Conservation (phyloP, 2,329 filamentous ascomycete genomes). For the Colletotrichum sp. region DNA sequence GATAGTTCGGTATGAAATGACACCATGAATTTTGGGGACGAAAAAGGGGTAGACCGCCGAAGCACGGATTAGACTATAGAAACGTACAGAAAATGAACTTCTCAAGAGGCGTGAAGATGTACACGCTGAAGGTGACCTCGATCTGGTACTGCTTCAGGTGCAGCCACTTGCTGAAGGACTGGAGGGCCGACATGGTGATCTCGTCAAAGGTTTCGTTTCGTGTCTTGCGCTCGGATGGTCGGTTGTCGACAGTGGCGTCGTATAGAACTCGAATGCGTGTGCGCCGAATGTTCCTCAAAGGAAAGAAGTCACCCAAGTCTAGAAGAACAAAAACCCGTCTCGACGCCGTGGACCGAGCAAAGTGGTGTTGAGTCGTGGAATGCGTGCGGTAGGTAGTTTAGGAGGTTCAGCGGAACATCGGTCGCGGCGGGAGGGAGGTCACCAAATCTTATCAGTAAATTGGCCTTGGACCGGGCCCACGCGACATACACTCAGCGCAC, state of each 20-base stretch:
- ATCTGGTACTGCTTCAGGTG: slow-evolving; percentile 97
- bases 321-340: neutral
- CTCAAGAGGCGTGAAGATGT: slow-evolving; percentile 96
- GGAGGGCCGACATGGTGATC: slow-evolving; percentile 40
- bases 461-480: neutral
- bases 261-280: neutral
- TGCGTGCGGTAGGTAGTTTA: neutral
- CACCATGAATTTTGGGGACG: neutral
- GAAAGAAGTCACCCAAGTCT: neutral
- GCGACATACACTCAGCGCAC: neutral
- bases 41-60: neutral
- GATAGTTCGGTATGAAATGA: neutral
- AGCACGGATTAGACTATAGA: neutral
- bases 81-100: slow-evolving; percentile 95
- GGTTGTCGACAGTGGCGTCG: neutral
- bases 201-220: neutral
- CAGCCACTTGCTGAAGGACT: slow-evolving; percentile 79
- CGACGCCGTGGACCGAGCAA: neutral
- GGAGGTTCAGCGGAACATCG: neutral
- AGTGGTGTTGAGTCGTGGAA: neutral
- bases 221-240: neutral
- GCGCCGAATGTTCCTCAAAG: neutral
- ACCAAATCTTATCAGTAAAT: slow-evolving; percentile 19
- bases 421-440: neutral
- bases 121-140: slow-evolving; percentile 94